Evolutionary conservation across 139 green algal species (phyloP).

Genomic region (Picocystis salinarum): DNA sequence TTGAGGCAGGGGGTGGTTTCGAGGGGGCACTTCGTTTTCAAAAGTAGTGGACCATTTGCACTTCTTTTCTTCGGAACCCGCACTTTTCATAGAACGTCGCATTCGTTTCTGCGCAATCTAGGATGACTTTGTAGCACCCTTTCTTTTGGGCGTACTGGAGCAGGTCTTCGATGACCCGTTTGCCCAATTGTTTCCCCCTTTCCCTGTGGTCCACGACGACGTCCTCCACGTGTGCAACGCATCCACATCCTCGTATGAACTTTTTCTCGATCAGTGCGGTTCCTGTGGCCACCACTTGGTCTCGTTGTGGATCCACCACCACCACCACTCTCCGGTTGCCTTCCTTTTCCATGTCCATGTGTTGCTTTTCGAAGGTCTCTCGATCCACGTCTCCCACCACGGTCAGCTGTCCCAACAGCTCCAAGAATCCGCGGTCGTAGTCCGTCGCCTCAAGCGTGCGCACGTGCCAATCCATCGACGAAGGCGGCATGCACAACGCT

Average conservation of each 20-base stretch:
- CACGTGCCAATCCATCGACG: too few species aligned
- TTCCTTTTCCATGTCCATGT: too few species aligned
- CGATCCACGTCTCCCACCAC: constrained; percentile 48
- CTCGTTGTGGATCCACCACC: not conserved
- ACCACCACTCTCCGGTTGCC: constrained; percentile 29
- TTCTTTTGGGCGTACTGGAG: constrained; percentile 14
- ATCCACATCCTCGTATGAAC: constrained; percentile 54
- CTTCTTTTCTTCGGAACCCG: constrained; percentile 61
- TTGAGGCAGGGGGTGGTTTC: too few species aligned
- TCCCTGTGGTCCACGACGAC: constrained; percentile 61
- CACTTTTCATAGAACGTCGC: constrained; percentile 77
- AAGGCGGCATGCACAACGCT: too few species aligned
- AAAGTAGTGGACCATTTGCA: constrained; percentile 73
- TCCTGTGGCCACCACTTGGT: constrained; percentile 43
- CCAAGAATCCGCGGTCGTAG: constrained; percentile 51
- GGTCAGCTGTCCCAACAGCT: constrained; percentile 58
- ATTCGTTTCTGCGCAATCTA: constrained; percentile 82
- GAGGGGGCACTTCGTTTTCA: too few species aligned
- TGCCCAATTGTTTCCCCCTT: constrained; percentile 45
- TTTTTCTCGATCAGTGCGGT: constrained; percentile 69
- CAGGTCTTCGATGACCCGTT: constrained; percentile 40
- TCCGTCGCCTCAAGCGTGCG: too few species aligned
- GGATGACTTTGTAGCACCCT: constrained; percentile 88
- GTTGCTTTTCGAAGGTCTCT: too few species aligned
- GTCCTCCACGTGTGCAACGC: constrained; percentile 73